Conservation (phyloP, 2,329 filamentous ascomycete species). For the Penicillium sp. region DNA sequence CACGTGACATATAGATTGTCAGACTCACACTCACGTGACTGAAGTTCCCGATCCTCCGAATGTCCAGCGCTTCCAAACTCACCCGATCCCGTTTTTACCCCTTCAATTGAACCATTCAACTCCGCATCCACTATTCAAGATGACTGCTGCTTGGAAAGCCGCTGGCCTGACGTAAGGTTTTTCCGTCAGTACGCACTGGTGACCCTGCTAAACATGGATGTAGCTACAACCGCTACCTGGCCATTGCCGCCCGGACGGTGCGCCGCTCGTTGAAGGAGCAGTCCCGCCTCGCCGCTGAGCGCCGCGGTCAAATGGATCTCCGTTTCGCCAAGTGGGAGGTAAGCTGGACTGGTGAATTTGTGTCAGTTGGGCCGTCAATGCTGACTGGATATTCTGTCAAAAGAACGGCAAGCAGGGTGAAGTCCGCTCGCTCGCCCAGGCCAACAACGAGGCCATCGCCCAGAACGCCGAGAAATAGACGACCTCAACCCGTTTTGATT, state of each 20-base stretch:
- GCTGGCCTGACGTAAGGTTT: constrained; percentile 83
- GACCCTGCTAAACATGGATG: constrained; percentile 27
- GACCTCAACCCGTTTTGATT: constrained; percentile 6
- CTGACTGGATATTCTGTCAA: constrained; percentile 42
- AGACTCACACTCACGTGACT: constrained; percentile 19
- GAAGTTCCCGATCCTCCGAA: constrained; percentile 29
- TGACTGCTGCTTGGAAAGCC: constrained; percentile 98
- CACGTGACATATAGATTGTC: constrained; percentile 21
- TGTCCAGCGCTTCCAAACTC: constrained; percentile 30
- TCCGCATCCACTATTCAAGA: constrained; percentile 50
- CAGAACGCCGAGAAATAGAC: constrained; percentile 40
- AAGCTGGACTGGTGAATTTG: constrained; percentile 23
- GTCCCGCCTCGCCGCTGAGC: constrained; percentile 78
- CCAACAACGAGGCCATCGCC: constrained; percentile 47
- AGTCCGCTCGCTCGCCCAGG: constrained; percentile 60
- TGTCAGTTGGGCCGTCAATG: constrained; percentile 6
- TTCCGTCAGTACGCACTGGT: constrained; percentile 4
- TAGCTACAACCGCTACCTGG: constrained; percentile 99
- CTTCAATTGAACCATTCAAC: constrained; percentile 25
- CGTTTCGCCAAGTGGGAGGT: constrained; percentile 95
- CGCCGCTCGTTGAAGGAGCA: constrained; percentile 97
- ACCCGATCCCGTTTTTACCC: constrained; percentile 25
- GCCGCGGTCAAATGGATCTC: constrained; percentile 81
- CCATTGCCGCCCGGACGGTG: constrained; percentile 87
- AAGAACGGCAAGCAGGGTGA: constrained; percentile 98